Base-by-base conservation (phyloP, 441 rosid species). In the Eruca vesicaria region DNA sequence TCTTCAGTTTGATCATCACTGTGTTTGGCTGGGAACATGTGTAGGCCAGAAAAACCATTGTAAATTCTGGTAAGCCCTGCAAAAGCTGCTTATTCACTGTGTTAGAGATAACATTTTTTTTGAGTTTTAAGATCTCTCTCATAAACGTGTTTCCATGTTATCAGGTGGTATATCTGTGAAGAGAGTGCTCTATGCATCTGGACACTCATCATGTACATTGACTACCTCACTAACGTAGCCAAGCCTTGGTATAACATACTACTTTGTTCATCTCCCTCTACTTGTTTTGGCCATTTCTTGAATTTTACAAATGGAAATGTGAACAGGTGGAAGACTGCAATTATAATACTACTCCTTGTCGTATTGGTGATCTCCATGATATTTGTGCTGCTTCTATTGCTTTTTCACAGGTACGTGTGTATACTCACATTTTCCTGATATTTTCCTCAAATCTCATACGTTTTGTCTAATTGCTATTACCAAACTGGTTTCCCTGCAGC, bases 1-100 rank as follows among this genome's bases (percentile, higher is more conserved):
- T 85, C 99, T 96, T 82, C 97, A 96, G 87, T 96, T 93, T 85
- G 99, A 96, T 85, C 99, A 93, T 77, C 99, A 96, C 74, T 96
- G 99, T 83, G 97, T 92, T 76, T 96, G 99, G 99, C 88, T 92
- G n/a, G 98, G 99, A 64, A 87, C 97, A 23, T 96, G 99, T 84
- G 79, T 93, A 66, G 99, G 98, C 71, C 91, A 84, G 92, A 88
- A 85, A 68, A 96, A 96, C 81, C 99, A 96, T 82, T 86, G 90
- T 80, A 91, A 83, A 78, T 96, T 96, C 85, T 96, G 99, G 99
- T 96, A 82, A 88, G 92, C 84, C 59, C 2, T 75, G 38, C 68
- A 35, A 52, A 20, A 21, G 3, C 10, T 56, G 43, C 15, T 55
- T 52, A 60, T 3, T 1, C 26, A 58, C 62, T 19, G 26, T 57